phyloP scores from a whole-genome alignment of 164 flowering plant genomes.

The Taxillus chinensis region DNA sequence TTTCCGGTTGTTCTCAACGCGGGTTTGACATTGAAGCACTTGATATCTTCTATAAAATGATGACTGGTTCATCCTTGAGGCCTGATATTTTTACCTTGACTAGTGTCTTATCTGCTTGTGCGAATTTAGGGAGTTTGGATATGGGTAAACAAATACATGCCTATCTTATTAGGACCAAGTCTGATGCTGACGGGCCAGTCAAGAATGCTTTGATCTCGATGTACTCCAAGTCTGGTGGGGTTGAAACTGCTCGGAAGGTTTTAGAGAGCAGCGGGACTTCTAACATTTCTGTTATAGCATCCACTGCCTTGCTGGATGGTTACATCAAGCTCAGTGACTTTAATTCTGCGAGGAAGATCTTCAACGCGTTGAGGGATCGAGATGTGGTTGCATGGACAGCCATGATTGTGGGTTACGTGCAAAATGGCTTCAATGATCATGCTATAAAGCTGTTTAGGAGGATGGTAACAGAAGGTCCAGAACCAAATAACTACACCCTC shows the following conservation, averaged over 20 bases:
- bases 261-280: conserved; percentile 23
- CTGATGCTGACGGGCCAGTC: conserved; percentile 34
- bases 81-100: conserved; percentile 55
- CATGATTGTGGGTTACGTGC: conserved; percentile 80
- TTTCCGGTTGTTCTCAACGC: conserved; percentile 42
- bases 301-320: conserved; percentile 73
- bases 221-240: conserved; percentile 69
- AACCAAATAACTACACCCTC: conserved; percentile 63
- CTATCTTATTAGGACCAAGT: conserved; percentile 29
- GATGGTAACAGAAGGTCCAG: conserved; percentile 61
- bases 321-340: conserved; percentile 69
- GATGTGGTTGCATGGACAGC: conserved; percentile 98
- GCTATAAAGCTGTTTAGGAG: conserved; percentile 57
- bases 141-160: conserved; percentile 50
- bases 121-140: conserved; percentile 33
- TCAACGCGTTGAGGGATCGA: conserved; percentile 42
- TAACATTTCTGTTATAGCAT: conserved; percentile 47
- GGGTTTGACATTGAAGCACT: conserved; percentile 43
- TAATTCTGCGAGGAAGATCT: conserved; percentile 52
- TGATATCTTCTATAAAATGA: conserved; percentile 29
- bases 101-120: conserved; percentile 57
- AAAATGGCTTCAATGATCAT: conserved; percentile 47
- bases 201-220: conserved; percentile 72
- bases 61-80: conserved; percentile 19
- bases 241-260: conserved; percentile 42